A percentile compares a stretch with the other conserved stretches of the same genome.
phyloP scores from a whole-genome alignment of 108 stramenopile species.

The Bacterosira constricta region DNA sequence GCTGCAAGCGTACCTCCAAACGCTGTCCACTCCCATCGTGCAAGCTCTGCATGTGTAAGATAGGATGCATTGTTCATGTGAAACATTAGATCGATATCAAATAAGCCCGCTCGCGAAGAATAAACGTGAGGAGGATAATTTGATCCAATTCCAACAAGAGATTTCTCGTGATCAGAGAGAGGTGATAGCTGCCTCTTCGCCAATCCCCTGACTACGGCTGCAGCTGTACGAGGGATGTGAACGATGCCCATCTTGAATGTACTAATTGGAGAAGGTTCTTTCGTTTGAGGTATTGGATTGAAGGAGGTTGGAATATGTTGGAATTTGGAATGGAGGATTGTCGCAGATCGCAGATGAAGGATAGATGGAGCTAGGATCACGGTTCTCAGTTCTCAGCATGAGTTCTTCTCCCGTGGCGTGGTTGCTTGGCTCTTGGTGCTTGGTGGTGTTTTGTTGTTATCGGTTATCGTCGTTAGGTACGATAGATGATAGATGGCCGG shows the following conservation, averaged over 20 bases:
- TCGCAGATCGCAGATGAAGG: too few relatives aligned
- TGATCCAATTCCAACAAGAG: slow-evolving; percentile 31
- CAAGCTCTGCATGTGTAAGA: slow-evolving; percentile 70
- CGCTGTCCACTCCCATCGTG: slow-evolving; percentile 71
- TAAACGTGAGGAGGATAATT: slow-evolving; percentile 43
- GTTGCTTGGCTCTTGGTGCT: too few relatives aligned
- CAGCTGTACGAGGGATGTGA: slow-evolving; percentile 39
- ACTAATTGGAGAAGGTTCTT: too few relatives aligned
- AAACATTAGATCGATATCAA: slow-evolving; percentile 66
- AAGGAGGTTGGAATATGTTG: too few relatives aligned
- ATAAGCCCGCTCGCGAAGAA: slow-evolving; percentile 60
- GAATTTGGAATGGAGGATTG: too few relatives aligned
- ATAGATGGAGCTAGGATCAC: too few relatives aligned
- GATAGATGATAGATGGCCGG: too few relatives aligned
- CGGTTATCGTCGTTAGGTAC: too few relatives aligned
- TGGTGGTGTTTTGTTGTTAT: too few relatives aligned
- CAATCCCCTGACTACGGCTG: slow-evolving; percentile 37
- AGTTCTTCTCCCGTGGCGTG: too few relatives aligned
- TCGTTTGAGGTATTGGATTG: too few relatives aligned
- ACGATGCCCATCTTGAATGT: slow-evolving; percentile 30
- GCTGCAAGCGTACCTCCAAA: slow-evolving; percentile 52
- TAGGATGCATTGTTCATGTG: slow-evolving; percentile 83
- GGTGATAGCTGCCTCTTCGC: slow-evolving; percentile 22
- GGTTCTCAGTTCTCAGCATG: too few relatives aligned
- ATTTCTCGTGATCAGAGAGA: slow-evolving; percentile 30